These are phyloP conservation scores for Leccinum broughii DNA, from an alignment of 768 basidiomycete genomes.

Conservation along the genomic window DNA sequence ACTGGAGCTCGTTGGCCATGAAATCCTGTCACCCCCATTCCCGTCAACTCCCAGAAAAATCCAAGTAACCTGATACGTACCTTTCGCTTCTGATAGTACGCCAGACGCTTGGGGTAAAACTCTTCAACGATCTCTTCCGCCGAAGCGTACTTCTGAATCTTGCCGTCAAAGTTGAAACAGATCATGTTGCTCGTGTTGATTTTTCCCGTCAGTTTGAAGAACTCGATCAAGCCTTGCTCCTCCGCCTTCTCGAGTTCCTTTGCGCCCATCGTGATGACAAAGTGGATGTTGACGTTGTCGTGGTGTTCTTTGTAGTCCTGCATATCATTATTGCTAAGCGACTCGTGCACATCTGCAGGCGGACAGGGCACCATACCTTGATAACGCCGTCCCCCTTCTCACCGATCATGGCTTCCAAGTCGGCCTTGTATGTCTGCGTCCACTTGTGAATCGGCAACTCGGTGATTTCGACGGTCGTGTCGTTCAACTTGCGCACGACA, in stretches of 20 bases:
- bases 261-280: slow-evolving; percentile 76
- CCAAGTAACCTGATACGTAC: slow-evolving; percentile 37
- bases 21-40: slow-evolving; percentile 56
- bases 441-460: slow-evolving; percentile 95
- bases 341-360: not conserved
- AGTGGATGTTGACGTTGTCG: slow-evolving; percentile 89
- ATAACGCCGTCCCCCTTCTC: slow-evolving; percentile 80
- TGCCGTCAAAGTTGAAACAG: slow-evolving; percentile 93
- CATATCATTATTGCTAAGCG: slow-evolving; percentile 1
- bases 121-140: slow-evolving; percentile 93
- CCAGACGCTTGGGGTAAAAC: slow-evolving; percentile 85
- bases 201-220: slow-evolving; percentile 85
- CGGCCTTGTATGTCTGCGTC: slow-evolving; percentile 92
- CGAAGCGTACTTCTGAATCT: slow-evolving; percentile 89
- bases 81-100: slow-evolving; percentile 96
- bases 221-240: slow-evolving; percentile 84
- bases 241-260: slow-evolving; percentile 87
- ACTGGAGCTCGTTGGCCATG: slow-evolving; percentile 80
- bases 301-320: slow-evolving; percentile 99
- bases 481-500: slow-evolving; percentile 69
- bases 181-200: slow-evolving; percentile 97
- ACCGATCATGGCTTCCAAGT: slow-evolving; percentile 85
- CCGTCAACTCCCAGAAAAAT: not conserved
- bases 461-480: slow-evolving; percentile 91
- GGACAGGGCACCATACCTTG: slow-evolving; percentile 54